Percentiles rank a stretch among this genome's conserved stretches.
These are phyloP conservation scores for Diaporthe sp. DNA, from an alignment of 2,329 filamentous ascomycete genomes.

Conservation along the genomic window DNA sequence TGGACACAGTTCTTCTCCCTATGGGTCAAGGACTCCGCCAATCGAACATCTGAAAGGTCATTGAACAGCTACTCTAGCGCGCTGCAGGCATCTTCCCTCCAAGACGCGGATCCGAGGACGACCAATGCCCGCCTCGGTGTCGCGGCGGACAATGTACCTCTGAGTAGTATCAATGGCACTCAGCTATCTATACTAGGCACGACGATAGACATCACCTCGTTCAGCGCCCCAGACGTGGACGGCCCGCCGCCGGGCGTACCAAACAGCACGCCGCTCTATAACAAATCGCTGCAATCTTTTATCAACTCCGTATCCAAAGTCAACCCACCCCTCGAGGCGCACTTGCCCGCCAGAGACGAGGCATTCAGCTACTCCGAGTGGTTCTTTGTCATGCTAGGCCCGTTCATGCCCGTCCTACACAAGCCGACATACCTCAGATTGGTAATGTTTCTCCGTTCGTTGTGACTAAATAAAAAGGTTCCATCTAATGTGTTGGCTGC, in stretches of 20 bases:
- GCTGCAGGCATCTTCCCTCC: conserved; percentile 27
- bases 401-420: conserved; percentile 83
- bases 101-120: conserved; percentile 51
- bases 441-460: conserved; percentile 58
- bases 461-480: not conserved
- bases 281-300: conserved; percentile 80
- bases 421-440: conserved; percentile 79
- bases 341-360: conserved; percentile 74
- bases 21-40: conserved; percentile 54
- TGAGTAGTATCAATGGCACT: conserved; percentile 82
- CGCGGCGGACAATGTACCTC: conserved; percentile 71
- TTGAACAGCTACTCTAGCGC: not conserved
- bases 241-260: conserved; percentile 64
- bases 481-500: conserved; percentile 39
- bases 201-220: conserved; percentile 83
- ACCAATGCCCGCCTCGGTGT: conserved; percentile 78
- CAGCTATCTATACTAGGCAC: conserved; percentile 84
- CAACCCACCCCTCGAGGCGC: conserved; percentile 68
- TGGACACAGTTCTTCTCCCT: conserved; percentile 54
- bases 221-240: conserved; percentile 75
- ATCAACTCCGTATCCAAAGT: conserved; percentile 74
- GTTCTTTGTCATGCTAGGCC: conserved; percentile 81
- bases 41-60: conserved; percentile 47
- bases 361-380: conserved; percentile 79
- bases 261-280: conserved; percentile 66